Evolutionary conservation across 148 eudicot species (phyloP).

Genomic region (Pouteria glomerata): DNA sequence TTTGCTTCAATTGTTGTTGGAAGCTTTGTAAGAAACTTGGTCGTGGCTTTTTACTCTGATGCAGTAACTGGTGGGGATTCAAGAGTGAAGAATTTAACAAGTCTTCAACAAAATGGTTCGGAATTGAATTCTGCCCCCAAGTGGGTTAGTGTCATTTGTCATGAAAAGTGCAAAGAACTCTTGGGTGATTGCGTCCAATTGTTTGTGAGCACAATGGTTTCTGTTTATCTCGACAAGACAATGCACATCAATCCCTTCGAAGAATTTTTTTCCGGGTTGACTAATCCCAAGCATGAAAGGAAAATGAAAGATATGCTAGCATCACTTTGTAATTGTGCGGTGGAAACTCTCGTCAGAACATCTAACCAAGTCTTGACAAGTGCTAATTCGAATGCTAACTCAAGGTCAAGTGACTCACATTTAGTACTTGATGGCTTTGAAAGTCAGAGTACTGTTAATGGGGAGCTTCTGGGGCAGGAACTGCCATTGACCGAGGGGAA

Average conservation of each 20-base stretch:
- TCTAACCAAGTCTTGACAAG: constrained; percentile 56
- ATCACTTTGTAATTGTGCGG: constrained; percentile 61
- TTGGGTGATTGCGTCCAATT: constrained; percentile 47
- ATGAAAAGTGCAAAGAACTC: constrained; percentile 44
- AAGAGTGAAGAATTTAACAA: neutral
- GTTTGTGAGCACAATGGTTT: constrained; percentile 68
- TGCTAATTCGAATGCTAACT: constrained; percentile 16
- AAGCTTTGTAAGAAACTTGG: constrained; percentile 73
- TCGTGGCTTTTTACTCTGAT: constrained; percentile 46
- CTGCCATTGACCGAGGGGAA: neutral
- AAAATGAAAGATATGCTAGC: constrained; percentile 58
- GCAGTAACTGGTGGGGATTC: neutral
- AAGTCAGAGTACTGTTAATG: constrained; percentile 12
- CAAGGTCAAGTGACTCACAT: constrained; percentile 15
- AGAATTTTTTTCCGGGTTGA: constrained; percentile 72
- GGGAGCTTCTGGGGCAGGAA: neutral
- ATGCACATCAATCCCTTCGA: constrained; percentile 67
- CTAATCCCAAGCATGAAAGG: constrained; percentile 78
- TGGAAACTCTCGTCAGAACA: constrained; percentile 68
- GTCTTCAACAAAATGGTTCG: neutral
- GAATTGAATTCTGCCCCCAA: constrained; percentile 13
- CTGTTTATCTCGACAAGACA: constrained; percentile 80
- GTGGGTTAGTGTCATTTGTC: constrained; percentile 56
- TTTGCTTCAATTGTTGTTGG: constrained; percentile 83
- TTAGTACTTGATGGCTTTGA: constrained; percentile 16